phyloP scores from a whole-genome alignment of 2,329 filamentous ascomycete species.

The Penicillium brevicompactum region DNA sequence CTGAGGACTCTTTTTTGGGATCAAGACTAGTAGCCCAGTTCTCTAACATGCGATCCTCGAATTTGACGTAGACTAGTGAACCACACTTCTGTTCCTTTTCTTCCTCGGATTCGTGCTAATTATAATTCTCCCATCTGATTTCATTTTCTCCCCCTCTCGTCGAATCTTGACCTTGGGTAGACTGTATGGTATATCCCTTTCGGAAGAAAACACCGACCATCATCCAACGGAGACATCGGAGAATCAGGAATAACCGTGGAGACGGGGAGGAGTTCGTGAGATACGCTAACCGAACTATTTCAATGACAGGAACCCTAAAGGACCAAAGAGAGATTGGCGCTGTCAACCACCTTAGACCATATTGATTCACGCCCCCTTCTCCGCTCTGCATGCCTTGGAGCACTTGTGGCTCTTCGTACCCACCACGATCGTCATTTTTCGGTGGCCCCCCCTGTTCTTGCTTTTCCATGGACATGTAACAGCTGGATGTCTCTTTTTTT shows the following conservation, averaged over 20 bases:
- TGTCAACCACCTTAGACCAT: conserved; percentile 24
- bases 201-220: conserved; percentile 3
- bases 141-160: neutral
- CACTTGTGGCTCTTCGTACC: conserved; percentile 24
- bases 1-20: neutral
- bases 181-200: neutral
- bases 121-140: neutral
- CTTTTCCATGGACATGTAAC: conserved; percentile 30
- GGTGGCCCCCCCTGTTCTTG: conserved; percentile 31
- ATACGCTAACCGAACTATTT: conserved; percentile 21
- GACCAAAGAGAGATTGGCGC: conserved; percentile 20
- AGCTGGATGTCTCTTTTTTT: conserved; percentile 16
- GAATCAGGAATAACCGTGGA: conserved; percentile 13
- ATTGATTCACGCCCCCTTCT: conserved; percentile 20
- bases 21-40: neutral
- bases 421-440: conserved; percentile 34
- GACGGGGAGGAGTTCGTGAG: conserved; percentile 18
- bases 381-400: conserved; percentile 24
- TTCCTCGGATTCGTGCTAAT: neutral
- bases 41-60: conserved; percentile 1
- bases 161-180: too few species aligned
- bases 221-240: neutral
- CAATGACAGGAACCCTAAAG: conserved; percentile 20
- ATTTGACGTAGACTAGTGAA: conserved; percentile 9
- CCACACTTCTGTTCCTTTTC: neutral